A percentile compares a stretch with the other conserved stretches of the same genome.
Evolutionary conservation across 495 filamentous ascomycete genomes (phyloP).

Genomic region (Mytilinidion resinicola): DNA sequence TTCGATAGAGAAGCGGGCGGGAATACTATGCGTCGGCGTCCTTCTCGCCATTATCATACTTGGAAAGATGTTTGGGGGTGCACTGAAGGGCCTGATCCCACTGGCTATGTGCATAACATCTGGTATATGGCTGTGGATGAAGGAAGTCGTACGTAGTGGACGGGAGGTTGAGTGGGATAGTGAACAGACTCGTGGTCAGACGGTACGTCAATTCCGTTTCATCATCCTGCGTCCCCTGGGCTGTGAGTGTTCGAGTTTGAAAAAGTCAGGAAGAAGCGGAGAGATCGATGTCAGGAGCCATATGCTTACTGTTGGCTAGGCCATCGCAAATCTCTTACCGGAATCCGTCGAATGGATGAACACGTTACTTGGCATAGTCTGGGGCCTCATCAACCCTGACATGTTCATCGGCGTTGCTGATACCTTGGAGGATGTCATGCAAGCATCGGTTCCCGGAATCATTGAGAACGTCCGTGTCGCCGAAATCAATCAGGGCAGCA

Average conservation of each 20-base stretch:
- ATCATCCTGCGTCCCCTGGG: not conserved
- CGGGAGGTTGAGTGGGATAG: constrained; percentile 81
- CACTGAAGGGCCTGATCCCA: constrained; percentile 67
- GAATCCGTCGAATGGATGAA: constrained; percentile 97
- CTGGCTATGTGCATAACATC: constrained; percentile 60
- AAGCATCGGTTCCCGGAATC: constrained; percentile 79
- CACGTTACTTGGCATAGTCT: constrained; percentile 69
- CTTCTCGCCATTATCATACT: constrained; percentile 66
- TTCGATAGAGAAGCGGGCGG: constrained; percentile 64
- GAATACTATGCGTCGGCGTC: constrained; percentile 59
- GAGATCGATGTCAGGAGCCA: not conserved
- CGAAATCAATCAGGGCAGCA: constrained; percentile 88
- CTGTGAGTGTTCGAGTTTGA: no score
- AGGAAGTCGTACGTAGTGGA: constrained; percentile 73
- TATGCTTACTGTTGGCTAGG: constrained; percentile 33
- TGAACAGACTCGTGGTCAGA: constrained; percentile 77
- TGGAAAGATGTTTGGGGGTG: constrained; percentile 72
- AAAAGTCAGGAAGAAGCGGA: no score
- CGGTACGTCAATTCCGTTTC: constrained; percentile 42
- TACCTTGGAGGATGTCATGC: constrained; percentile 88
- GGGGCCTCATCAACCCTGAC: constrained; percentile 87
- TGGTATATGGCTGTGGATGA: constrained; percentile 81
- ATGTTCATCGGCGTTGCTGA: constrained; percentile 75
- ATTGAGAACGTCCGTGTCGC: constrained; percentile 95
- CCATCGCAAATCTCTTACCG: constrained; percentile 77